Base-by-base conservation (phyloP, 805 yeast genomes). In the Candida suzukii region DNA sequence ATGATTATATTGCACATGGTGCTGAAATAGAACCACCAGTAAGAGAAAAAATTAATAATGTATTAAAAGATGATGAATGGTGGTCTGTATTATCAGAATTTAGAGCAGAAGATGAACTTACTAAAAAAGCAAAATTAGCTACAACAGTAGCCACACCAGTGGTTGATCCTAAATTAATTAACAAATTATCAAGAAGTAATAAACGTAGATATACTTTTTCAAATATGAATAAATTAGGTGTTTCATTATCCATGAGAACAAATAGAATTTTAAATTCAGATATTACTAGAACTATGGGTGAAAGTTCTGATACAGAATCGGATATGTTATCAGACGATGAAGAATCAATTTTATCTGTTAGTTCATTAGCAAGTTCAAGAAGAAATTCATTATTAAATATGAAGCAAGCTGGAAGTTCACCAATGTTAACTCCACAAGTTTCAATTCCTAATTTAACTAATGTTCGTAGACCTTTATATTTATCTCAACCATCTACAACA, bases 1-100 rank as follows among this genome's bases (percentile, higher is more conserved):
- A 93, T 57, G 80, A 88, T 45, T 79, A 83, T 32, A 76, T 93
- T 46, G 76, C 88, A 4, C 80, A 80, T 47, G 97, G 96, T 0
- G 61, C 57, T 16, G 34, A 31, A 18, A 71, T 59, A 45, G 64
- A 64, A 19, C 35, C 55, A 0, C 43, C 41, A 3, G 60, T 54
- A 27, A 52, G 66, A 19, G 72, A 70, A 2, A 67, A 64, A 22
- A 76, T 88, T 9, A 73, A 81, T 37, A 47, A 53, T 13, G 57
- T 67, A 0, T 61, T 91, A 38, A 65, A 64, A 19, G 64, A 69
- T n/a, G 90, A 84, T 42, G 82, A 77, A 40, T 91, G 98, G 97
- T 93, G 96, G 96, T 63, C 63, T 35, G 81, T 81, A 42, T 63
- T 88, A 40, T 64, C 69, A 29, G 76, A 71, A 35, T 80, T 84